Evolutionary conservation across 768 basidiomycete species (phyloP), one percentile per base, ranked within the genome.

Genomic region (Podaxis sp.): DNA sequence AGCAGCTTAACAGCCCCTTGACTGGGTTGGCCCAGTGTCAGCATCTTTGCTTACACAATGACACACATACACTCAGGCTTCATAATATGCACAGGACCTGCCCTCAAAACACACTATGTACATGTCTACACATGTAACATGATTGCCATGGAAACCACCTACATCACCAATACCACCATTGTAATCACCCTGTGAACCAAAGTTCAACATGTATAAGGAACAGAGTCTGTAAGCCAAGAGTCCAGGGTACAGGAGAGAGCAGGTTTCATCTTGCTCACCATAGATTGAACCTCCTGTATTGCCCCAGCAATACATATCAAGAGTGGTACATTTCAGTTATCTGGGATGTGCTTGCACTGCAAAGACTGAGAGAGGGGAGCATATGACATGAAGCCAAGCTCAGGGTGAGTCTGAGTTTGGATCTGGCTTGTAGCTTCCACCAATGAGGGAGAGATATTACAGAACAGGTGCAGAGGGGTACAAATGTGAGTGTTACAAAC

Each of bases 401-500:
- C n/a, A n/a, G n/a, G n/a, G n/a, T n/a, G n/a, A n/a, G n/a, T n/a
- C n/a, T n/a, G n/a, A n/a, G n/a, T n/a, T n/a, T n/a, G n/a, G n/a
- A n/a, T n/a, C n/a, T n/a, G n/a, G n/a, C n/a, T n/a, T n/a, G n/a
- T n/a, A n/a, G n/a, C n/a, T n/a, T n/a, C n/a, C n/a, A n/a, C n/a
- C n/a, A n/a, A n/a, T 41, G 40, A 3, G 12, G 17, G 40, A 55
- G n/a, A 50, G 64, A 28, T 28, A 33, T 52, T 3, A 37, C 58
- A 15, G 67, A 60, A 15, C 66, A 55, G 52, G 61, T 49, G 33
- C 51, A 49, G 46, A 62, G 51, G 46, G 26, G 20, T 48, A 58
- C 2, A 41, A 68, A 62, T 10, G 72, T 66, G 24, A 67, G 68
- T 64, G 64, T 56, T 11, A 66, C 66, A n/a, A n/a, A n/a, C n/a